Conservation (phyloP, 192 early-diverging fungal genomes). For the Podila epigama region DNA sequence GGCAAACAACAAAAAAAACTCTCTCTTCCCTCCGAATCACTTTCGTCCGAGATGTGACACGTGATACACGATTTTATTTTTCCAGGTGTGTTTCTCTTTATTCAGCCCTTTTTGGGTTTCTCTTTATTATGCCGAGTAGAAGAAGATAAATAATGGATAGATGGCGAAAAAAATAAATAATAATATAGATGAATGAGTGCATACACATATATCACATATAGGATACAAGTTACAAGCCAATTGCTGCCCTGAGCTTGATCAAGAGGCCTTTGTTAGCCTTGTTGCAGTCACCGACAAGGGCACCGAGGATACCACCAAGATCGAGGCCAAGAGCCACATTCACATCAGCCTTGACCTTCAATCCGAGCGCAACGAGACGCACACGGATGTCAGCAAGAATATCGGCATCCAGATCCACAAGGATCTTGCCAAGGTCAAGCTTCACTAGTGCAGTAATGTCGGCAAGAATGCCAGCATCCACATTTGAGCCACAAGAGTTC, state of each 20-base stretch:
- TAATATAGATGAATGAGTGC: no score
- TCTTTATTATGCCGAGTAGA: no score
- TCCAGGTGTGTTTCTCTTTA: no score
- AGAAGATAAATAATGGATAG: no score
- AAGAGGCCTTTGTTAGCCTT: not conserved
- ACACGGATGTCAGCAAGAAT: slow-evolving; percentile 13
- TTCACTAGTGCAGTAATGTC: slow-evolving; percentile 5
- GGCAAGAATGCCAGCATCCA: slow-evolving; percentile 5
- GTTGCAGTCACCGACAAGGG: slow-evolving; percentile 1
- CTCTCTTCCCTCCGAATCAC: not conserved
- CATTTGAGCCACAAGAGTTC: not conserved
- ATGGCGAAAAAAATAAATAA: no score
- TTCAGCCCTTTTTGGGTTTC: no score
- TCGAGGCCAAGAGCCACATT: slow-evolving; percentile 5
- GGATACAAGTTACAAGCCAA: no score
- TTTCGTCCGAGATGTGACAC: slow-evolving; percentile 1
- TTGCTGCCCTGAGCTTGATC: not conserved
- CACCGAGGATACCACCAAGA: slow-evolving; percentile 7
- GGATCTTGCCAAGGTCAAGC: slow-evolving; percentile 12
- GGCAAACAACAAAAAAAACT: not conserved
- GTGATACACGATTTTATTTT: not conserved
- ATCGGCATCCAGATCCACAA: slow-evolving; percentile 5
- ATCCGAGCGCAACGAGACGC: not conserved
- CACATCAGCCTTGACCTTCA: slow-evolving; percentile 9
- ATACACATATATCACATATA: no score